These are phyloP conservation scores for Cyberlindnera mycetangii DNA, from an alignment of 805 yeast species.

Conservation along the genomic window DNA sequence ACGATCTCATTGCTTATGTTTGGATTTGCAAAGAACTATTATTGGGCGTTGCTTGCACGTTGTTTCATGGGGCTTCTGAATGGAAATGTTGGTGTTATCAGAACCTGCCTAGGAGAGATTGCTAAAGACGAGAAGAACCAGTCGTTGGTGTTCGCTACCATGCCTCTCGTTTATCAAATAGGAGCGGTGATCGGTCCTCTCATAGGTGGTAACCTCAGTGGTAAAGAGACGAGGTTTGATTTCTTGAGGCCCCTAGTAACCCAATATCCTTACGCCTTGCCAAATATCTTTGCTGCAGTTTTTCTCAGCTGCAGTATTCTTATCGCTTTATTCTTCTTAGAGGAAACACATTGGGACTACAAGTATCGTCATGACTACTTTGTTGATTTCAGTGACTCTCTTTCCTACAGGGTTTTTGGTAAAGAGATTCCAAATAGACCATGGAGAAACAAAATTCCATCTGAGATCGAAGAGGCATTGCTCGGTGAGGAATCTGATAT, in stretches of 20 bases:
- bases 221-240: conserved; percentile 14
- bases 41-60: conserved; percentile 18
- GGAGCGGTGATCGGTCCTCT: conserved; percentile 20
- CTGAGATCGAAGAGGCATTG: conserved; percentile 2
- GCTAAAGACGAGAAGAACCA: conserved; percentile 20
- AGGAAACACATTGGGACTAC: conserved; percentile 19
- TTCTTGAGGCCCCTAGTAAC: conserved; percentile 9
- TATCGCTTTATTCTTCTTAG: conserved; percentile 17
- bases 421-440: conserved; percentile 5
- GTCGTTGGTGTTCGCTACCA: conserved; percentile 19
- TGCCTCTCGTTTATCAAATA: conserved; percentile 19
- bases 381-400: conserved; percentile 13
- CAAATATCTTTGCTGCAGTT: conserved; percentile 14
- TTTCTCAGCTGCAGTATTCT: conserved; percentile 6
- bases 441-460: conserved; percentile 7
- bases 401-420: conserved; percentile 6
- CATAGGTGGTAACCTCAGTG: conserved; percentile 18
- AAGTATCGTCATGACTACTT: conserved; percentile 19
- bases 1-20: conserved; percentile 14
- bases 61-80: conserved; percentile 19
- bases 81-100: conserved; percentile 20
- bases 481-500: conserved; percentile 1
- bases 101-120: conserved; percentile 19
- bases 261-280: conserved; percentile 18
- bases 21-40: conserved; percentile 18